Base-by-base conservation (phyloP, 306 rosid species). In the Lotus japonicus region DNA sequence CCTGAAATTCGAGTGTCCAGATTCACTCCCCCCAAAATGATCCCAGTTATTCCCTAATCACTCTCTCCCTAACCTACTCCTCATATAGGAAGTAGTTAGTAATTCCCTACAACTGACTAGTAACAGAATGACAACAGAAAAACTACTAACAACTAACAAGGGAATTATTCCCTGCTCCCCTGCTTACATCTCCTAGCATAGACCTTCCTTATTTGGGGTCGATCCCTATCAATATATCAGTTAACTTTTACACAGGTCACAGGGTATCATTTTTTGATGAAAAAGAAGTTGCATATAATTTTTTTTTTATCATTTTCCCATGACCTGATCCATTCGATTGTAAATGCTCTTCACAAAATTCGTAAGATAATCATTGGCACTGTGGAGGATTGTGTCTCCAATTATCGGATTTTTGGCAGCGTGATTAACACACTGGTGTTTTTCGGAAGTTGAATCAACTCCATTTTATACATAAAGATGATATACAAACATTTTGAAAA, bases 191-290 rank as follows among this genome's bases (percentile, higher is more conserved):
- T n/a, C n/a, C n/a, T n/a, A n/a, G n/a, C n/a, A n/a, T n/a, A n/a
- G n/a, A n/a, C n/a, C n/a, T n/a, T n/a, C n/a, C n/a, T n/a, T n/a
- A n/a, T n/a, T n/a, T n/a, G n/a, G n/a, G n/a, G n/a, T n/a, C n/a
- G n/a, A n/a, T n/a, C n/a, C n/a, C n/a, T n/a, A n/a, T n/a, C n/a
- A n/a, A n/a, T 68, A 5, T 58, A 52, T 68, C 26, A 55, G 53
- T 19, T 63, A 36, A 76, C 5, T 18, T 69, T 8, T 31, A 26
- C n/a, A 35, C 3, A 48, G 39, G 26, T 48, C n/a, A n/a, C n/a
- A n/a, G n/a, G n/a, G n/a, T 68, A 68, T 69, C 60, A 31, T 56
- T 50, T 61, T 48, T 12, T 55, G 68, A 12, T 54, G 58, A 60
- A 52, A 65, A 50, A 73, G 60, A 18, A 33, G 18, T 19, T 26